A percentile compares a stretch with the other conserved stretches of the same genome.
Conservation (phyloP, 352 stramenopile genomes). For the Thraustochytrium striatum region DNA sequence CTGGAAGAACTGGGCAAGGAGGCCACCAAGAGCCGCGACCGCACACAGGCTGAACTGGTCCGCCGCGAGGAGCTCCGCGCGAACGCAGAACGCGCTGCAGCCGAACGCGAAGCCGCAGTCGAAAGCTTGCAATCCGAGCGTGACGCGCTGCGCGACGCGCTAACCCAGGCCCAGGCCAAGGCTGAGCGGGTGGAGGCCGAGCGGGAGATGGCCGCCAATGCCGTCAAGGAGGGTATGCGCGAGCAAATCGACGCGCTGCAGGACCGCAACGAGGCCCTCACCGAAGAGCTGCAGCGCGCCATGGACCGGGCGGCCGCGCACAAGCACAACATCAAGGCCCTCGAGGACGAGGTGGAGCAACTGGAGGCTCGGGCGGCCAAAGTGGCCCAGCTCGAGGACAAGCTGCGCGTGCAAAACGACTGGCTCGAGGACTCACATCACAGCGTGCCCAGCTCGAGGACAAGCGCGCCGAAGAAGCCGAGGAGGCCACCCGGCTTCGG, state of each 20-base stretch:
- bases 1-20: too few relatives aligned
- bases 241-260: not conserved
- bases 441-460: constrained; percentile 20
- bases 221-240: not conserved
- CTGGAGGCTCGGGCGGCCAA: not conserved
- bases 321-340: not conserved
- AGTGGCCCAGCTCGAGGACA: not conserved
- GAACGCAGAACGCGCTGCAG: too few relatives aligned
- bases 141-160: too few relatives aligned
- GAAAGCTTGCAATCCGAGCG: too few relatives aligned
- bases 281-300: not conserved
- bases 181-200: not conserved
- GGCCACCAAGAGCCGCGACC: too few relatives aligned
- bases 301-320: not conserved
- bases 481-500: not conserved
- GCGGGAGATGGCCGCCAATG: not conserved
- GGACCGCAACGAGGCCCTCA: not conserved
- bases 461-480: not conserved
- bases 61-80: too few relatives aligned
- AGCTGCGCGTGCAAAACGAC: constrained; percentile 19
- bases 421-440: constrained; percentile 19
- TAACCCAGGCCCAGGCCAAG: not conserved
- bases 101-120: too few relatives aligned
- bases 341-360: not conserved
- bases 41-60: not conserved